These are phyloP conservation scores for Nakaseomyces bracarensis DNA, from an alignment of 1,139 yeast genomes.

Conservation along the genomic window DNA sequence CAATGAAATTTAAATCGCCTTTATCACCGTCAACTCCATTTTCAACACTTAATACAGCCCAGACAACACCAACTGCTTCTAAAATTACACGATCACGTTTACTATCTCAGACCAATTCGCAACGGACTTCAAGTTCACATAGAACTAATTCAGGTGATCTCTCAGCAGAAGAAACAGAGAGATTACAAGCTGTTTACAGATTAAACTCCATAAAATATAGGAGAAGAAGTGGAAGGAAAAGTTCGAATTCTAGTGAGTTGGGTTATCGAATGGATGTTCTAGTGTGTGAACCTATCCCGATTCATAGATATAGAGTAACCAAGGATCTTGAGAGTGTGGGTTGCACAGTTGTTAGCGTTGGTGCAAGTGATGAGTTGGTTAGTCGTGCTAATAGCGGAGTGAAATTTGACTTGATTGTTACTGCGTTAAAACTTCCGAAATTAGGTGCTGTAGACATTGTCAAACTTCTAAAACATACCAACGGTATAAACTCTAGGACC, in stretches of 20 bases:
- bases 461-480: conserved; percentile 66
- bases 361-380: conserved; percentile 75
- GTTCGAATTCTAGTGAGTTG: conserved; percentile 21
- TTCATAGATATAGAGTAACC: conserved; percentile 61
- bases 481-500: conserved; percentile 64
- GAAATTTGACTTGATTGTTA: conserved; percentile 73
- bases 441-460: conserved; percentile 68
- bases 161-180: conserved; percentile 22
- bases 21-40: conserved; percentile 19
- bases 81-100: conserved; percentile 10
- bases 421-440: conserved; percentile 63
- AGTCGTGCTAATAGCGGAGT: conserved; percentile 78
- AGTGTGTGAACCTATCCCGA: conserved; percentile 82
- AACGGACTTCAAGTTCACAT: conserved; percentile 5
- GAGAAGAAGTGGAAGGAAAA: conserved; percentile 26
- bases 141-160: conserved; percentile 22
- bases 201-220: conserved; percentile 25
- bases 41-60: background rate
- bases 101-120: conserved; percentile 11
- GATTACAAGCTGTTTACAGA: conserved; percentile 28
- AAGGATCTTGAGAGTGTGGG: conserved; percentile 62
- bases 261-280: conserved; percentile 48
- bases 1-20: conserved; percentile 24
- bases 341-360: conserved; percentile 71
- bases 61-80: conserved; percentile 5